A percentile compares a stretch with the other conserved stretches of the same genome.
phyloP scores from a whole-genome alignment of 2,329 filamentous ascomycete species.

The Arthroderma sp. region DNA sequence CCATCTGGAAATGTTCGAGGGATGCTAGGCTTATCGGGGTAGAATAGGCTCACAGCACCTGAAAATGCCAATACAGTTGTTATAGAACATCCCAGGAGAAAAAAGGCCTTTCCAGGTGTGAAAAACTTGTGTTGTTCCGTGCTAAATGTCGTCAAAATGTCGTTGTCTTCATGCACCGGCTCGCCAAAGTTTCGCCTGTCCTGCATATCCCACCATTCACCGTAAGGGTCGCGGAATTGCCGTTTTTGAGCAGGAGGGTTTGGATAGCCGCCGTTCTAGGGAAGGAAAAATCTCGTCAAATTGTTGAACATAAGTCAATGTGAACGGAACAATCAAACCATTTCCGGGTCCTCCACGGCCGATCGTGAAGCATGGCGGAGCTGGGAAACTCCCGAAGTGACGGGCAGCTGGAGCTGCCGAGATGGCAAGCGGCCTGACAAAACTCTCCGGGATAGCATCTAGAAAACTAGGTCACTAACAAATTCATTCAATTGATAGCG shows the following conservation, averaged over 20 bases:
- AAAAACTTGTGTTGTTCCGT: constrained; percentile 81
- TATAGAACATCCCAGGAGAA: constrained; percentile 58
- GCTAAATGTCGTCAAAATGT: constrained; percentile 79
- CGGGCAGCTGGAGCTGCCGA: constrained; percentile 17
- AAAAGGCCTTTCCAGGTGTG: constrained; percentile 54
- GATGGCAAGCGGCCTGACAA: constrained; percentile 26
- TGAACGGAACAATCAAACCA: constrained; percentile 20
- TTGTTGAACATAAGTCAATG: constrained; percentile 6
- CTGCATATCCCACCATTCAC: constrained; percentile 93
- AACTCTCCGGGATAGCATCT: constrained; percentile 36
- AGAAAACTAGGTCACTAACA: not conserved
- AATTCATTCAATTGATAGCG: too few relatives aligned
- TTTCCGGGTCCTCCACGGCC: constrained; percentile 29
- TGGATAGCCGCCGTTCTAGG: constrained; percentile 34
- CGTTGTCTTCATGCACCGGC: constrained; percentile 91
- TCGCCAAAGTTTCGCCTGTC: constrained; percentile 95
- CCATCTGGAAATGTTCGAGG: constrained; percentile 58
- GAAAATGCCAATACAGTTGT: constrained; percentile 49
- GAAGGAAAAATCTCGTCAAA: constrained; percentile 6
- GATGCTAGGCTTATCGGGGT: constrained; percentile 57
- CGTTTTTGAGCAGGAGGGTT: constrained; percentile 58
- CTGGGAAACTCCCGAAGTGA: constrained; percentile 28
- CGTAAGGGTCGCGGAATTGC: constrained; percentile 84
- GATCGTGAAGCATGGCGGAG: constrained; percentile 25
- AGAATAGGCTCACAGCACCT: constrained; percentile 54